Conservation (phyloP, 2,329 filamentous ascomycete genomes). For the Aspergillus sp. region DNA sequence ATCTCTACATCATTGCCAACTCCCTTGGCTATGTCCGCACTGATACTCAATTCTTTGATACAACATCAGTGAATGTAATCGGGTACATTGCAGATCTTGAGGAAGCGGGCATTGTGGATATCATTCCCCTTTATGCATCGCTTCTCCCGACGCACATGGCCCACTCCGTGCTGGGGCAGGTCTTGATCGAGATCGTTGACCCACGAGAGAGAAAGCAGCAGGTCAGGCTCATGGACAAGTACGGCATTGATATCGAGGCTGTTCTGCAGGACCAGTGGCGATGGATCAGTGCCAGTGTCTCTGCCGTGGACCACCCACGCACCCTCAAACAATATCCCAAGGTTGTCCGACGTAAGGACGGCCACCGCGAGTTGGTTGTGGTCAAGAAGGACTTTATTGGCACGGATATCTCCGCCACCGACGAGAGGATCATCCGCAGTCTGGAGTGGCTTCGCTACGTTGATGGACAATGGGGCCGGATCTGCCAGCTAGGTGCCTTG, state of each 20-base stretch:
- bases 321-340: constrained; percentile 31
- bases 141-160: constrained; percentile 65
- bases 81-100: constrained; percentile 80
- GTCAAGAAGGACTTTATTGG: constrained; percentile 71
- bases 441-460: constrained; percentile 83
- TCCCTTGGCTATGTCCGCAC: constrained; percentile 53
- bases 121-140: constrained; percentile 86
- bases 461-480: constrained; percentile 68
- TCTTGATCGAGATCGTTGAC: constrained; percentile 72
- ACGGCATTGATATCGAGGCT: constrained; percentile 68
- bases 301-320: constrained; percentile 31
- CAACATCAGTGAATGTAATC: constrained; percentile 61
- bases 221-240: constrained; percentile 71
- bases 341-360: constrained; percentile 53
- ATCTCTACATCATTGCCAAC: constrained; percentile 66
- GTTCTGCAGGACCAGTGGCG: constrained; percentile 71
- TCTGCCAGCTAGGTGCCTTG: constrained; percentile 66
- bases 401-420: constrained; percentile 56
- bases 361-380: constrained; percentile 56
- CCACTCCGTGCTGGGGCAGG: constrained; percentile 70
- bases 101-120: constrained; percentile 67
- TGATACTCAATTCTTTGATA: constrained; percentile 61
- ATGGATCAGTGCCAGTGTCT: constrained; percentile 38
- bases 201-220: constrained; percentile 64
- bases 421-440: constrained; percentile 74